Conservation (phyloP, 2,329 filamentous ascomycete species). For the Trichoderma cornu-damae region DNA sequence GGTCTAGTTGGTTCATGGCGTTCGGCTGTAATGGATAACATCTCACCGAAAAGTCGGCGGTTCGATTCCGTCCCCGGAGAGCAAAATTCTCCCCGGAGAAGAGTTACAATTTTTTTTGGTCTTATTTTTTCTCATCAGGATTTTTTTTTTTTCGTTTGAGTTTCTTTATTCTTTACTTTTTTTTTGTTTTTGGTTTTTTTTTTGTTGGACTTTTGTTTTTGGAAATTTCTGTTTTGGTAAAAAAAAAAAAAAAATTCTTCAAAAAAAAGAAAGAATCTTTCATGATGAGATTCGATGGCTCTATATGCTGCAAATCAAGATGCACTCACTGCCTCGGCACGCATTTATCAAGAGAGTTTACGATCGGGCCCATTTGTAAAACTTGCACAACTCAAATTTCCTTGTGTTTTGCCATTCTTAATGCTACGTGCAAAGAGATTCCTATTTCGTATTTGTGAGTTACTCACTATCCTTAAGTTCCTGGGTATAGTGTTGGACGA, state of each 20-base stretch:
- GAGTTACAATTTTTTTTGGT: slow-evolving; percentile 16
- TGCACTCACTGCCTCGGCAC: too few species aligned
- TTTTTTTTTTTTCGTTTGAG: neutral
- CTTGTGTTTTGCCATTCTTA: neutral
- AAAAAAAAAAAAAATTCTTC: too few species aligned
- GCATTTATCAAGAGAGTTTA: too few species aligned
- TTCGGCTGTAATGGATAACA: slow-evolving; percentile 25
- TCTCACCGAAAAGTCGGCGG: slow-evolving; percentile 28
- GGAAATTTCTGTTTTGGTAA: neutral
- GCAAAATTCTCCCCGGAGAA: slow-evolving; percentile 14
- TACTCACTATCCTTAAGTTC: neutral
- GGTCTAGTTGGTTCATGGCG: slow-evolving; percentile 29
- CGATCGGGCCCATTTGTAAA: too few species aligned
- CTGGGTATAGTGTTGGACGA: slow-evolving; percentile 17
- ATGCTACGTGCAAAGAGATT: neutral
- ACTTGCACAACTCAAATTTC: too few species aligned
- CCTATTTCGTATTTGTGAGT: neutral
- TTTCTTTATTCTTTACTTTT: neutral
- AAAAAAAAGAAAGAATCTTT: too few species aligned
- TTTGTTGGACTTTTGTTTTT: neutral
- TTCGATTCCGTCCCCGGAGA: slow-evolving; percentile 25
- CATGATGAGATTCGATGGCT: too few species aligned
- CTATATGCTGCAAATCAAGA: too few species aligned
- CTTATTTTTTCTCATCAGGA: neutral
- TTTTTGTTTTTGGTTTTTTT: neutral